Conservation (phyloP, 179 eudicot genomes). For the Camellia oleifera region DNA sequence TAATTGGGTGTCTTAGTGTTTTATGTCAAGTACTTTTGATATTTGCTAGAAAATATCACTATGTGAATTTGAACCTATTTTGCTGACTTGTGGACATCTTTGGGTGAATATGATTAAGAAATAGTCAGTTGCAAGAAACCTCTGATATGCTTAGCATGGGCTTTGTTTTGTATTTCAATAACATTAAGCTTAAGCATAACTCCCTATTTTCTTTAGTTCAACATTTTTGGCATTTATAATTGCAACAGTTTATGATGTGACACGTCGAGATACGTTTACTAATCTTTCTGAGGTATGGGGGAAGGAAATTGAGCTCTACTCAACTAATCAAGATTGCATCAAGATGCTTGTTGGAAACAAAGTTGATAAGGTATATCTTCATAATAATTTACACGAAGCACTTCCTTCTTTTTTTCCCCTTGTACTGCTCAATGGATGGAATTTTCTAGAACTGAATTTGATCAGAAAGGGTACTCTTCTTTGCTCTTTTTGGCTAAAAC, state of each 20-base stretch:
- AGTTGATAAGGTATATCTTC: conserved; percentile 66
- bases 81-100: neutral
- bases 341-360: conserved; percentile 93
- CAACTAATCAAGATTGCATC: conserved; percentile 89
- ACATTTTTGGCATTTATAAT: neutral
- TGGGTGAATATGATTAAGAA: neutral
- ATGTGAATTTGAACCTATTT: neutral
- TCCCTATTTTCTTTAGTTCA: too few relatives aligned
- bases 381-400: neutral
- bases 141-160: neutral
- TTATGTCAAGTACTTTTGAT: neutral
- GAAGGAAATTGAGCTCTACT: conserved; percentile 78
- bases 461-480: neutral
- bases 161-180: too few relatives aligned
- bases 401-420: neutral
- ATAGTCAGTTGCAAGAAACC: neutral
- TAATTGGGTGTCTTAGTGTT: neutral
- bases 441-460: neutral
- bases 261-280: conserved; percentile 77
- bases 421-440: neutral
- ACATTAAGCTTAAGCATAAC: too few relatives aligned
- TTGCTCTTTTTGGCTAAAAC: neutral
- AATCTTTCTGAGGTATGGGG: conserved; percentile 79
- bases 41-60: neutral
- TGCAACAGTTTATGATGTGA: conserved; percentile 73